These are phyloP conservation scores for Leersia perrieri DNA, from an alignment of 176 grass and related monocot species.

Conservation along the genomic window DNA sequence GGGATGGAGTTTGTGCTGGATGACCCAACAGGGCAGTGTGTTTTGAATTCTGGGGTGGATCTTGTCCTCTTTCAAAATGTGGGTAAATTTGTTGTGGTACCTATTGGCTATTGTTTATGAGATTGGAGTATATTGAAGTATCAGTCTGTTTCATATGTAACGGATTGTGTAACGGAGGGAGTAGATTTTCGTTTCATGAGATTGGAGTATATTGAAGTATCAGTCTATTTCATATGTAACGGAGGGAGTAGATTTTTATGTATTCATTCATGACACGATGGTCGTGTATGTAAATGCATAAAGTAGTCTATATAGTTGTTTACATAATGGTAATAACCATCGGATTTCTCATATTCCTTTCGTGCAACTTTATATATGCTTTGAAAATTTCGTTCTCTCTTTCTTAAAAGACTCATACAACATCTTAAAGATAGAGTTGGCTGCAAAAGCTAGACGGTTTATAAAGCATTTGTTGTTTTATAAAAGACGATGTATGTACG, in stretches of 20 bases:
- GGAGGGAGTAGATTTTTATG: too few species aligned
- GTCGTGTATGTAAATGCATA: fast-evolving
- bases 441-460: too few species aligned
- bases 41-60: constrained; percentile 21
- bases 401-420: background rate
- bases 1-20: constrained; percentile 7
- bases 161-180: too few species aligned
- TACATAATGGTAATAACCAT: background rate
- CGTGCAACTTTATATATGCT: background rate
- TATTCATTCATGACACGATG: too few species aligned
- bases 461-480: background rate
- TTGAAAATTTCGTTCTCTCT: too few species aligned
- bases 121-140: too few species aligned
- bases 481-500: background rate
- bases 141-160: too few species aligned
- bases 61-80: background rate
- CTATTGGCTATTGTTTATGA: too few species aligned
- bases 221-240: too few species aligned
- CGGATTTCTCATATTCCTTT: background rate
- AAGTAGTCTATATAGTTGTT: background rate
- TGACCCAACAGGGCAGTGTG: constrained; percentile 1
- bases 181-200: too few species aligned
- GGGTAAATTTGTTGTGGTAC: background rate
- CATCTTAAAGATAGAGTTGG: background rate
- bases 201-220: too few species aligned